A percentile compares a stretch with the other conserved stretches of the same genome.
phyloP scores from a whole-genome alignment of 2,329 filamentous ascomycete species.

The Fusarium sp. region DNA sequence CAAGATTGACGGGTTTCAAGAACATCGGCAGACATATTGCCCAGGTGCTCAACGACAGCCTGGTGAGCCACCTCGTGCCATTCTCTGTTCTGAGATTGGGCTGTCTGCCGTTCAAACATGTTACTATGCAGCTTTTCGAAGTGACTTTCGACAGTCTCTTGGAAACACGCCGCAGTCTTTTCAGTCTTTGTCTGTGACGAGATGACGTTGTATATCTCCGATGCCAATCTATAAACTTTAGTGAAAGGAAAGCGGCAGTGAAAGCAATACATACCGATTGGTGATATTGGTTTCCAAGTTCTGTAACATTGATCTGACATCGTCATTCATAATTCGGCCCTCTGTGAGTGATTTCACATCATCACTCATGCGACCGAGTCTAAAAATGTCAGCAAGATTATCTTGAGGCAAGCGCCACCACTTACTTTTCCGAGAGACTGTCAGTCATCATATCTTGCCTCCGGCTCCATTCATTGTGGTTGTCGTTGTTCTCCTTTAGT shows the following conservation, averaged over 20 bases:
- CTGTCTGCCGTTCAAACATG: constrained; percentile 2
- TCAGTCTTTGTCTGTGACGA: constrained; percentile 19
- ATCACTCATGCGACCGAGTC: constrained; percentile 30
- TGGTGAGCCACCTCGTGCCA: background rate
- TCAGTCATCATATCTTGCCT: constrained; percentile 3
- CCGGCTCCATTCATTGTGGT: constrained; percentile 3
- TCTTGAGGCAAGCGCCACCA: background rate
- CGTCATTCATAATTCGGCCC: background rate
- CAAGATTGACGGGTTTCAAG: constrained; percentile 25
- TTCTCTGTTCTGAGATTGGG: constrained; percentile 1
- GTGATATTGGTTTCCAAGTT: constrained; percentile 34
- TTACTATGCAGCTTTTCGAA: constrained; percentile 19
- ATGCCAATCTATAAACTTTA: constrained; percentile 24
- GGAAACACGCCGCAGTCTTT: constrained; percentile 17
- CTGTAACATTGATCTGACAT: constrained; percentile 17
- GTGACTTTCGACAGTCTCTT: background rate
- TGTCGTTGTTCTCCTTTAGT: constrained; percentile 23
- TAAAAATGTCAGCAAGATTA: constrained; percentile 17
- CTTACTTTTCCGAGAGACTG: constrained; percentile 39
- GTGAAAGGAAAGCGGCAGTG: background rate
- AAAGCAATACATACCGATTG: constrained; percentile 23
- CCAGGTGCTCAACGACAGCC: constrained; percentile 15
- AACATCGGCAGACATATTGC: constrained; percentile 14
- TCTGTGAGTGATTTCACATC: constrained; percentile 3
- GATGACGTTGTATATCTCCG: constrained; percentile 26